Evolutionary conservation across 2,329 filamentous ascomycete species (phyloP).

Genomic region (Colletotrichum theobromicola): DNA sequence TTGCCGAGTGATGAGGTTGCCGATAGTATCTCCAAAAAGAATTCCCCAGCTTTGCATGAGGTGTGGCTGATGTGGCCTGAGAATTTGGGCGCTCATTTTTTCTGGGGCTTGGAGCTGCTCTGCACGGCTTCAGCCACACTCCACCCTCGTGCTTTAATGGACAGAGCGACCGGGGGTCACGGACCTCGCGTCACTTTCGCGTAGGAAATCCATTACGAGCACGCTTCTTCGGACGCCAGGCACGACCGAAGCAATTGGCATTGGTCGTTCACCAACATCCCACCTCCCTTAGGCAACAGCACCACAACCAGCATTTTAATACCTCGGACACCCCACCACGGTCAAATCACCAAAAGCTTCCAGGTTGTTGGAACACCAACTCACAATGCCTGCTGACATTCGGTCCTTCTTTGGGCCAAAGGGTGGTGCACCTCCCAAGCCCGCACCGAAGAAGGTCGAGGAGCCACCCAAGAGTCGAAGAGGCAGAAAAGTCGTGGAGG

Average conservation of each 20-base stretch:
- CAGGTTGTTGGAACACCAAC: not conserved
- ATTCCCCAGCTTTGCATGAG: constrained; percentile 22
- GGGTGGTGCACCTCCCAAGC: constrained; percentile 60
- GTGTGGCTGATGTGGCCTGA: constrained; percentile 28
- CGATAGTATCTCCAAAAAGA: constrained; percentile 37
- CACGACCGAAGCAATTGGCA: not conserved
- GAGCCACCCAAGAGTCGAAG: constrained; percentile 49
- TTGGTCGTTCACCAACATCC: not conserved
- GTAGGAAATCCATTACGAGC: constrained; percentile 23
- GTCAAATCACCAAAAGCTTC: not conserved
- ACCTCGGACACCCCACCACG: not conserved
- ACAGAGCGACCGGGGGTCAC: constrained; percentile 33
- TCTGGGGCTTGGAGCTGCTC: constrained; percentile 7
- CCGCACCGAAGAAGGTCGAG: constrained; percentile 50
- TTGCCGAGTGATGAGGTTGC: constrained; percentile 27
- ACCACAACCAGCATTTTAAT: not conserved
- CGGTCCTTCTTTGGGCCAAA: constrained; percentile 88
- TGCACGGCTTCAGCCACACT: constrained; percentile 26
- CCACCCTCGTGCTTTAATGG: not conserved
- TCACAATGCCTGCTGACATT: constrained; percentile 80
- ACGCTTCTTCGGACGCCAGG: constrained; percentile 6
- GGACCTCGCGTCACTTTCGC: constrained; percentile 52
- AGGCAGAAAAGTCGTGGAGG: constrained; percentile 74
- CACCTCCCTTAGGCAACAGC: constrained; percentile 1
- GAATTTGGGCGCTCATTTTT: constrained; percentile 9